Evolutionary conservation across 768 basidiomycete species (phyloP), one percentile per base, ranked within the genome.

Genomic region (Mycena belliarum): DNA sequence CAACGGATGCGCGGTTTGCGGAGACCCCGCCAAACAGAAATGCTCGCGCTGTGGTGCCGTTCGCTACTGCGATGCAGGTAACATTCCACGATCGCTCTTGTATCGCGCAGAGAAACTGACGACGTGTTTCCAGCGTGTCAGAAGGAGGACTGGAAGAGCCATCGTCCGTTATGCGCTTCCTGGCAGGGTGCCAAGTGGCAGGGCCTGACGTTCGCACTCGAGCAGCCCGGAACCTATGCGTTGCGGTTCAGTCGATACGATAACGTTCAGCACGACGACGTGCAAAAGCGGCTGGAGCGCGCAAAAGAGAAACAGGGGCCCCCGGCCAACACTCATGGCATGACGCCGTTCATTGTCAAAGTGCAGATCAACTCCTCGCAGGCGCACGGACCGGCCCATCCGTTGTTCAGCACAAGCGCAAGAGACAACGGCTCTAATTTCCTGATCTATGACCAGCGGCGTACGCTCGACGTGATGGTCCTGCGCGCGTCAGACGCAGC

Each of bases 71-170:
- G 51, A 53, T 21, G 52, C 57, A 35, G 62, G 62, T 63, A 43
- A 35, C 29, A 6, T 32, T 32, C 29, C 29, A 32, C 29, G n/a
- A n/a, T n/a, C n/a, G n/a, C n/a, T n/a, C n/a, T n/a, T n/a, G n/a
- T n/a, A n/a, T n/a, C n/a, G 29, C 29, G 29, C 29, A 32, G 29
- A 12, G 29, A 6, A 32, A 32, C 43, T 58, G 20, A 52, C 35
- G 28, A 28, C 35, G 16, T 21, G 24, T 18, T 20, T 35, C 6
- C 20, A 59, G 62, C 42, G 15, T 63, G 62, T 46, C 62, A 63
- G 32, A 63, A 63, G 35, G 57, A 63, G 10, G 58, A 63, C 43
- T 63, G 62, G 62, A 63, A 59, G 46, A 48, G 20, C 28, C 62
- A 63, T 20, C 53, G 55, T 9, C 32, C 53, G 29, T 40, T 63